A percentile compares a stretch with the other conserved stretches of the same genome.
Conservation (phyloP, 345 rosid species). For the Trapa incisa region DNA sequence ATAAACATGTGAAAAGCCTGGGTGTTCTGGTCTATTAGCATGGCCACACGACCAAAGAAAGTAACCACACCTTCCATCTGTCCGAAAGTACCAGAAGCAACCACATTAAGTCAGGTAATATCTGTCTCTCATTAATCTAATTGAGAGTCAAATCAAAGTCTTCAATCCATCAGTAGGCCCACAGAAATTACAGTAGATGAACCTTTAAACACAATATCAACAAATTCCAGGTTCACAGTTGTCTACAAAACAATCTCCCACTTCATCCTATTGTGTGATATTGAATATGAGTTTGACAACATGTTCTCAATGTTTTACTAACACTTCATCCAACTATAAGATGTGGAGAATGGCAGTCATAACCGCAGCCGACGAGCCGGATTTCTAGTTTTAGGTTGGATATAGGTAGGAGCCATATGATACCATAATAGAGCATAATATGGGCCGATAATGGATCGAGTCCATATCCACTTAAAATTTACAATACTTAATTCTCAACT, state of each 20-base stretch:
- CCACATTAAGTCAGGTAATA: background rate
- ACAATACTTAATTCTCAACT: no score
- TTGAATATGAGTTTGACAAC: background rate
- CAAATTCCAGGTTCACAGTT: background rate
- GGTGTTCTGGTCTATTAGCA: conserved; percentile 78
- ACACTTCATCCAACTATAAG: background rate
- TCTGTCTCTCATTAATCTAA: background rate
- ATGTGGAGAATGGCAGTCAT: background rate
- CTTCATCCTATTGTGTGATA: background rate
- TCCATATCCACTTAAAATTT: no score
- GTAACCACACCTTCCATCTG: conserved; percentile 89
- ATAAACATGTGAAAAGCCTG: conserved; percentile 88
- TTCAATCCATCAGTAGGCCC: background rate
- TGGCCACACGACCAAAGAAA: conserved; percentile 65
- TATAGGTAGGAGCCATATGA: no score
- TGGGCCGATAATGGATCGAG: no score
- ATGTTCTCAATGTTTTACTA: background rate
- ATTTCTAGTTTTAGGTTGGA: no score
- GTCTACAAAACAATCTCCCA: background rate
- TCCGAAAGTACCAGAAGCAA: conserved; percentile 9
- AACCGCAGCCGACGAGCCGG: no score
- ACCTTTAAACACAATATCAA: background rate
- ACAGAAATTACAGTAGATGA: background rate
- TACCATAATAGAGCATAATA: no score
- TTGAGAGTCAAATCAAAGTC: background rate